Evolutionary conservation across 108 stramenopile genomes (phyloP).

Genomic region (Nitzschia putrida): DNA sequence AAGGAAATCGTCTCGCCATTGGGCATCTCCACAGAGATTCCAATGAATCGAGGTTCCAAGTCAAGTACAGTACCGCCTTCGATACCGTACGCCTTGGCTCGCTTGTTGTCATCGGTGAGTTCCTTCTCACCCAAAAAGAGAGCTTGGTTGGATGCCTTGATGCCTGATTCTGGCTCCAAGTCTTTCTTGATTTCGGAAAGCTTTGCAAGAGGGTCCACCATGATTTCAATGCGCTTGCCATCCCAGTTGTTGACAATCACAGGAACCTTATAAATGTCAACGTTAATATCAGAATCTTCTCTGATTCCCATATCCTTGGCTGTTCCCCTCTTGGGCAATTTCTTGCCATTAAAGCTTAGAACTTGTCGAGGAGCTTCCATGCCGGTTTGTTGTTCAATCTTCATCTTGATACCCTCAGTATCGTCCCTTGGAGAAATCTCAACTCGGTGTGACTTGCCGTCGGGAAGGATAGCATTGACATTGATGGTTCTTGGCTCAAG

Average conservation of each 20-base stretch:
- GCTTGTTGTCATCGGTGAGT: conserved; percentile 23
- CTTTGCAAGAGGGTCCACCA: conserved; percentile 22
- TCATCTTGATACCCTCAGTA: conserved; percentile 11
- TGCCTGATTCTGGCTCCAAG: conserved; percentile 20
- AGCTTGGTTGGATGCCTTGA: conserved; percentile 21
- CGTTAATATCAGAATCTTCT: conserved; percentile 16
- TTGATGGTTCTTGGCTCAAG: conserved; percentile 19
- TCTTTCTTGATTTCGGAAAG: conserved; percentile 19
- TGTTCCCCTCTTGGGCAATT: conserved; percentile 5
- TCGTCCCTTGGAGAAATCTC: conserved; percentile 14
- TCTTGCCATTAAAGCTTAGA: conserved; percentile 17
- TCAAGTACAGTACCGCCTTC: background rate
- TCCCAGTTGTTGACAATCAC: conserved; percentile 26
- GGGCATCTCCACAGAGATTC: conserved; percentile 11
- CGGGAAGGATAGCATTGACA: conserved; percentile 6
- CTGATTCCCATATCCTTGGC: conserved; percentile 21
- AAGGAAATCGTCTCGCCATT: conserved; percentile 10
- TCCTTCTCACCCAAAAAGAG: conserved; percentile 12
- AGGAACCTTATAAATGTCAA: conserved; percentile 18
- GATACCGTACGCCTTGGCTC: conserved; percentile 19
- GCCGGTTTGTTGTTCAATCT: conserved; percentile 18
- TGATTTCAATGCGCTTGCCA: conserved; percentile 15
- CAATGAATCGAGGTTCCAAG: conserved; percentile 23
- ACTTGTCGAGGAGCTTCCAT: conserved; percentile 11
- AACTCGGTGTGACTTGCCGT: conserved; percentile 11